Evolutionary conservation across 202 grass and related monocot species (phyloP).

Genomic region (Eragrostis tef): DNA sequence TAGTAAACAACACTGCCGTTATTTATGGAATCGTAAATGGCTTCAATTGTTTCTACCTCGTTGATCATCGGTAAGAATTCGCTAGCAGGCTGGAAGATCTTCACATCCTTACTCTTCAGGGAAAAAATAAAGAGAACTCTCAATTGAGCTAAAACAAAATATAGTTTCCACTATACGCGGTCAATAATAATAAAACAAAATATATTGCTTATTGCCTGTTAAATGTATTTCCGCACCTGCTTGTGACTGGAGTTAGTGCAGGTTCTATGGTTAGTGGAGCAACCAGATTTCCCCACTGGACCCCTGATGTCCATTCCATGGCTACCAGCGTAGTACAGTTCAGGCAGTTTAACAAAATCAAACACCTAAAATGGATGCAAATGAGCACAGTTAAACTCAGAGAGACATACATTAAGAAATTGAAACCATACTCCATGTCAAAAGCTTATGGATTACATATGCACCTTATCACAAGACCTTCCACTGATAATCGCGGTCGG

Average conservation of each 20-base stretch:
- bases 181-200: conserved; percentile 1
- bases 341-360: conserved; percentile 56
- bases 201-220: neutral
- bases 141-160: neutral
- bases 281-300: conserved; percentile 40
- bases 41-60: conserved; percentile 39
- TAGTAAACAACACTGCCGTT: neutral
- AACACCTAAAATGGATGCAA: conserved; percentile 48
- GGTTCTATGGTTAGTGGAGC: conserved; percentile 13
- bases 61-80: conserved; percentile 64
- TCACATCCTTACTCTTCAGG: conserved; percentile 45
- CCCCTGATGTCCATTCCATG: conserved; percentile 71
- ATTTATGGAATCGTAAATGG: neutral
- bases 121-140: neutral
- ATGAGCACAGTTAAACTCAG: neutral
- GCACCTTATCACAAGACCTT: conserved; percentile 62
- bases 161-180: neutral
- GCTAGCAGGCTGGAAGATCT: conserved; percentile 58
- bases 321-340: conserved; percentile 72
- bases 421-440: neutral
- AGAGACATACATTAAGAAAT: neutral
- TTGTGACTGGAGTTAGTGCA: conserved; percentile 27
- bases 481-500: conserved; percentile 69
- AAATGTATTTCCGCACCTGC: conserved; percentile 29
- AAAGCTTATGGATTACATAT: neutral